phyloP scores from a whole-genome alignment of 805 yeast species.

The Vanderwaltozyma polyspora region DNA sequence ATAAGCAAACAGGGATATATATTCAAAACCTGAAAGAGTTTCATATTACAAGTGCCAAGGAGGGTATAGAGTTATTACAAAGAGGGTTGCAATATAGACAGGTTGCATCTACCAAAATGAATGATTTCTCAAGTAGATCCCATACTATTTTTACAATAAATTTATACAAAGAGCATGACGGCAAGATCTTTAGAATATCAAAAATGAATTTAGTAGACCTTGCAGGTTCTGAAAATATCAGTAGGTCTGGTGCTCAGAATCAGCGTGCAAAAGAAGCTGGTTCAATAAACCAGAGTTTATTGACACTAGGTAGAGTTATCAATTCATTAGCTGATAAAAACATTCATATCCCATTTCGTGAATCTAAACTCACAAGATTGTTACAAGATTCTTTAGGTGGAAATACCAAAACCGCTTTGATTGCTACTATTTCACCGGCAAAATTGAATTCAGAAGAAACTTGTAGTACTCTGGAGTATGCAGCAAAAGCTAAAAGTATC shows the following conservation, averaged over 20 bases:
- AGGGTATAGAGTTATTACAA: constrained; percentile 48
- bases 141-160: constrained; percentile 78
- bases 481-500: constrained; percentile 75
- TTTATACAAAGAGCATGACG: constrained; percentile 45
- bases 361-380: constrained; percentile 64
- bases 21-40: constrained; percentile 56
- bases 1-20: constrained; percentile 56
- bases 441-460: constrained; percentile 70
- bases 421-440: constrained; percentile 84
- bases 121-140: constrained; percentile 77
- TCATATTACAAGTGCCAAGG: constrained; percentile 55
- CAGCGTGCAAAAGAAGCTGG: constrained; percentile 92
- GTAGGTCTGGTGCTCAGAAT: constrained; percentile 72
- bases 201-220: constrained; percentile 67
- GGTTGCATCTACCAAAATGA: constrained; percentile 85
- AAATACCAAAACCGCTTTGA: constrained; percentile 71
- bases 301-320: constrained; percentile 85
- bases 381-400: constrained; percentile 83
- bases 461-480: constrained; percentile 75
- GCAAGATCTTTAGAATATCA: constrained; percentile 34
- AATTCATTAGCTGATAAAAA: constrained; percentile 47
- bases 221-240: constrained; percentile 90
- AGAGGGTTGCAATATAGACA: constrained; percentile 66
- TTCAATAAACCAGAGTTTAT: constrained; percentile 76
- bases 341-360: constrained; percentile 75